Percentiles rank a stretch among this genome's conserved stretches.
Conservation (phyloP, 1,284 basidiomycete genomes). For the Cystobasidium slooffiae region DNA sequence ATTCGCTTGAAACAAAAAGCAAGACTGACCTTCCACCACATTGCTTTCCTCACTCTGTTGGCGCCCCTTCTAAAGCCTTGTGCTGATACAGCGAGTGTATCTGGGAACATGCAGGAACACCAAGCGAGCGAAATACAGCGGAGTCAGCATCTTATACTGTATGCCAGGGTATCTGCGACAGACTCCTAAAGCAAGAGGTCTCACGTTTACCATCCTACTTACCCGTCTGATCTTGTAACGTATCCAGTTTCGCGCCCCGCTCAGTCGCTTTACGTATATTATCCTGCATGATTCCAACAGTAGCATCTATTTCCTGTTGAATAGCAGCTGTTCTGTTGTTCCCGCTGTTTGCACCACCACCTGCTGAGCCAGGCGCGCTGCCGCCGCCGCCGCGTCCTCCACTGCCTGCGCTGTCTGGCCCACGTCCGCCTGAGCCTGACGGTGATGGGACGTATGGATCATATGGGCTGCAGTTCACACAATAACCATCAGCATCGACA, state of each 20-base stretch:
- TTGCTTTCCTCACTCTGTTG: conserved; percentile 94
- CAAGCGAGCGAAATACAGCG: neutral
- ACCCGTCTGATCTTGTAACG: conserved; percentile 98
- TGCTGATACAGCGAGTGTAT: conserved; percentile 96
- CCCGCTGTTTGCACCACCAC: conserved; percentile 3
- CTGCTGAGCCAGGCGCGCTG: neutral
- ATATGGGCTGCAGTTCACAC: conserved; percentile 27
- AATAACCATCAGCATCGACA: too few relatives aligned
- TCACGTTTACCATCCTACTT: conserved; percentile 55
- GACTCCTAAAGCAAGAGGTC: too few relatives aligned
- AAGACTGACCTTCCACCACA: conserved; percentile 60
- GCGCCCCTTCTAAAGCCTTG: conserved; percentile 98
- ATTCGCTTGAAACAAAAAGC: neutral
- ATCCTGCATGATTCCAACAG: conserved; percentile 94
- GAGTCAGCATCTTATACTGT: too few relatives aligned
- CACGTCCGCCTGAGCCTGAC: conserved; percentile 16
- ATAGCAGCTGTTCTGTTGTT: conserved; percentile 77
- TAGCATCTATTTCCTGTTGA: conserved; percentile 91
- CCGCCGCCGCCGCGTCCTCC: neutral
- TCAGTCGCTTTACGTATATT: conserved; percentile 97
- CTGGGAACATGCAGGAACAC: conserved; percentile 60
- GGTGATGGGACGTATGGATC: conserved; percentile 40
- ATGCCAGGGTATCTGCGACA: too few relatives aligned
- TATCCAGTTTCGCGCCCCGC: conserved; percentile 90
- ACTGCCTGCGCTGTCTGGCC: conserved; percentile 17